Conservation (phyloP, 257 asterid genomes). For the Nicotiana obtusifolia region DNA sequence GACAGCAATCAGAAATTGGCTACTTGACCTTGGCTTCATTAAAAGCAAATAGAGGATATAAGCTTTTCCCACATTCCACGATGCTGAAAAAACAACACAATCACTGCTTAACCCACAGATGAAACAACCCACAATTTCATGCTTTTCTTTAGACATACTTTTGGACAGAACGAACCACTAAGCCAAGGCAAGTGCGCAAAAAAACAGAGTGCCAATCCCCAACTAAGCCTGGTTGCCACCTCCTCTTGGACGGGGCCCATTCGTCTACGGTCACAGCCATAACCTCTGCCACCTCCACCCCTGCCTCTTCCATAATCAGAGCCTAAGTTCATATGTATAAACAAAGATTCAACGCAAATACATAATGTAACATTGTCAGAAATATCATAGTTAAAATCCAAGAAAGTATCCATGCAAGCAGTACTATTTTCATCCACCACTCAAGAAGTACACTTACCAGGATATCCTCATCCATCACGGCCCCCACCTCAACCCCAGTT, state of each 20-base stretch:
- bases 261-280: slow-evolving; percentile 50
- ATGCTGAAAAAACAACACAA: slow-evolving; percentile 10
- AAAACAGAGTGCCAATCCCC: slow-evolving; percentile 11
- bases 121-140: slow-evolving; percentile 14
- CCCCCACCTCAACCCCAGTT: slow-evolving; percentile 43
- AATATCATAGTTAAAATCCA: neutral
- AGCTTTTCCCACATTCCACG: slow-evolving; percentile 12
- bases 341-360: neutral
- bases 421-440: neutral
- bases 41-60: slow-evolving; percentile 5
- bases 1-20: slow-evolving; percentile 14
- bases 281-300: slow-evolving; percentile 58
- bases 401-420: neutral
- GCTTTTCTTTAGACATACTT: slow-evolving; percentile 14
- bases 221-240: slow-evolving; percentile 54
- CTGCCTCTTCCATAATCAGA: slow-evolving; percentile 73
- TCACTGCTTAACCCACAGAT: slow-evolving; percentile 14
- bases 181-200: slow-evolving; percentile 24
- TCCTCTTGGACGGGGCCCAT: slow-evolving; percentile 46
- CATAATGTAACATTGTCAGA: neutral
- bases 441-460: slow-evolving; percentile 39
- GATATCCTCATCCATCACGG: slow-evolving; percentile 57
- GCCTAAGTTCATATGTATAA: slow-evolving; percentile 29
- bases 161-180: slow-evolving; percentile 5
- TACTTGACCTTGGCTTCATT: slow-evolving; percentile 21